phyloP scores from a whole-genome alignment of 257 asterid genomes.

The Penstemon eatonii region DNA sequence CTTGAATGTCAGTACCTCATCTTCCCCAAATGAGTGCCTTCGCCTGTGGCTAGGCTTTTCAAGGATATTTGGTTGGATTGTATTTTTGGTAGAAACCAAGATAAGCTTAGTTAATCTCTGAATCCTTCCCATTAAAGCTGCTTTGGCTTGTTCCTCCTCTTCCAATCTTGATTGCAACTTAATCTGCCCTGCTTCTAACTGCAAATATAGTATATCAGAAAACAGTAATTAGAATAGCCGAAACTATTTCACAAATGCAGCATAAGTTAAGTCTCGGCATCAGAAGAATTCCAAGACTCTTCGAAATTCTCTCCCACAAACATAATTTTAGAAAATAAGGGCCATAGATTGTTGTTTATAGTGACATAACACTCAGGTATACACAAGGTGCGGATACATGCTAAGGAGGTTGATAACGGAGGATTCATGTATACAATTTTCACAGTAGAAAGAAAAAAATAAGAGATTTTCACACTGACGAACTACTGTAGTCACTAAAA shows the following conservation, averaged over 20 bases:
- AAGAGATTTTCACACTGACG: slow-evolving; percentile 8
- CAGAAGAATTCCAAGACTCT: slow-evolving; percentile 1
- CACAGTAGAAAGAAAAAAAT: slow-evolving; percentile 3
- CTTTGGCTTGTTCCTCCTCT: slow-evolving; percentile 90
- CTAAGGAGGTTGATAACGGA: slow-evolving; percentile 6
- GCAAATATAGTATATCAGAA: slow-evolving; percentile 32
- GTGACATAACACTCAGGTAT: slow-evolving; percentile 5
- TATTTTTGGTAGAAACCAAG: slow-evolving; percentile 76
- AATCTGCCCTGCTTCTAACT: slow-evolving; percentile 86
- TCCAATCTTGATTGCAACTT: slow-evolving; percentile 83
- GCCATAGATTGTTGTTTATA: neutral
- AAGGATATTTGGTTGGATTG: slow-evolving; percentile 45
- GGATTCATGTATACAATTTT: neutral
- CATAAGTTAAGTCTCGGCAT: slow-evolving; percentile 7
- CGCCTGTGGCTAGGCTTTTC: slow-evolving; percentile 60
- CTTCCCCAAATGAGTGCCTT: slow-evolving; percentile 87
- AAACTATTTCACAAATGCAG: slow-evolving; percentile 12
- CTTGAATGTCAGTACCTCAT: slow-evolving; percentile 53
- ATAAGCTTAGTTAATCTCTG: slow-evolving; percentile 83
- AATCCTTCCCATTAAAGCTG: slow-evolving; percentile 89
- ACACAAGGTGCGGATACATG: slow-evolving; percentile 1
- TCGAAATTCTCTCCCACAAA: slow-evolving; percentile 2
- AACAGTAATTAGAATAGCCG: slow-evolving; percentile 15
- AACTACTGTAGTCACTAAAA: neutral
- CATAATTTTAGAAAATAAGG: slow-evolving; percentile 6